Evolutionary conservation across 495 filamentous ascomycete genomes (phyloP).

Genomic region (Sabuloglossum arenarium): DNA sequence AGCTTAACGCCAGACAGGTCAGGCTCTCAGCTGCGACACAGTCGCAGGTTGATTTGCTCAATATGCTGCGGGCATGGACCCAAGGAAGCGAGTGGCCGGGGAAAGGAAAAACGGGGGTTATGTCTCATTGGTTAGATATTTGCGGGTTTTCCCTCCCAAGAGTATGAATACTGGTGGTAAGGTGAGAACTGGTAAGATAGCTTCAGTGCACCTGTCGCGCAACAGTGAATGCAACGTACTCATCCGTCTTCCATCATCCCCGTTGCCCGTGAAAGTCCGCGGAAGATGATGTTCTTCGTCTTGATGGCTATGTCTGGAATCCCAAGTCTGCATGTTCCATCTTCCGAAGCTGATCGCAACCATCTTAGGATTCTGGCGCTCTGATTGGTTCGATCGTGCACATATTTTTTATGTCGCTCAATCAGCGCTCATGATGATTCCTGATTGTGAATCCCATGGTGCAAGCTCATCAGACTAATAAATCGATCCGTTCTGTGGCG

Average conservation of each 20-base stretch:
- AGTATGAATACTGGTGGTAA: not conserved
- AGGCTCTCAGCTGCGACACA: not conserved
- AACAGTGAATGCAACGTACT: too few relatives aligned
- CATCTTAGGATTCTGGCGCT: not conserved
- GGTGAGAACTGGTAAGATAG: too few relatives aligned
- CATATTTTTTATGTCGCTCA: too few relatives aligned
- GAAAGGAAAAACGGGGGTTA: not conserved
- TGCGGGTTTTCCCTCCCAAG: not conserved
- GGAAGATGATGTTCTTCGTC: too few relatives aligned
- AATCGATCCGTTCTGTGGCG: not conserved
- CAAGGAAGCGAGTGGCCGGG: slow-evolving; percentile 2
- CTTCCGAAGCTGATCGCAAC: too few relatives aligned
- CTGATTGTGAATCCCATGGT: not conserved
- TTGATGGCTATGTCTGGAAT: too few relatives aligned
- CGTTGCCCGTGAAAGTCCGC: too few relatives aligned
- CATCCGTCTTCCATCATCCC: too few relatives aligned
- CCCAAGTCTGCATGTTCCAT: too few relatives aligned
- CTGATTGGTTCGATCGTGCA: too few relatives aligned
- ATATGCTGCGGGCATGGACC: not conserved
- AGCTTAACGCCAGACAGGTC: not conserved
- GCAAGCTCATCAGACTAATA: not conserved
- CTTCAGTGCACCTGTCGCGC: too few relatives aligned
- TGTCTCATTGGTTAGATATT: not conserved
- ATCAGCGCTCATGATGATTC: not conserved
- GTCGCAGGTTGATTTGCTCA: not conserved